Conservation (phyloP, 495 filamentous ascomycete species). For the Baudoinia panamericana region DNA sequence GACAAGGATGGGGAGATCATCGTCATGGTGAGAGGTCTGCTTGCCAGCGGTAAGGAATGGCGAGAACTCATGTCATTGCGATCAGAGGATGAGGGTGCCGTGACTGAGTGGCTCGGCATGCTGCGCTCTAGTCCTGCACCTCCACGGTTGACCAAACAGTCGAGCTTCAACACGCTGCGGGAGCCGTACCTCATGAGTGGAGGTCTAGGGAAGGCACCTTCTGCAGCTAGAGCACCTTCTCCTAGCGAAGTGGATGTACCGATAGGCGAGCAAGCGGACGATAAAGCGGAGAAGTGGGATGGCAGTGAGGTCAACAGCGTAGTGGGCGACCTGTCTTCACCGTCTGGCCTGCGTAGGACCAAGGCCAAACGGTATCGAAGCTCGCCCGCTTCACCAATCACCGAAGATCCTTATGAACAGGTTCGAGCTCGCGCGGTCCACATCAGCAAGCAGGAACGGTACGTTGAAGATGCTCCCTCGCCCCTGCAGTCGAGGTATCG, state of each 20-base stretch:
- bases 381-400: constrained; percentile 6
- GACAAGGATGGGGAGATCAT: constrained; percentile 58
- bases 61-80: constrained; percentile 64
- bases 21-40: constrained; percentile 64
- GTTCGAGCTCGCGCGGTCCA: constrained; percentile 2
- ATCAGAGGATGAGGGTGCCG: constrained; percentile 58
- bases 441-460: constrained; percentile 3
- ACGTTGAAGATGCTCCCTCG: not conserved
- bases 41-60: constrained; percentile 49
- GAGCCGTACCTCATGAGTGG: constrained; percentile 7
- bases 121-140: constrained; percentile 65
- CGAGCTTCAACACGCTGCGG: constrained; percentile 24
- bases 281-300: constrained; percentile 27
- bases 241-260: constrained; percentile 52
- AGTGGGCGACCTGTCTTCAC: constrained; percentile 3
- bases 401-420: constrained; percentile 13
- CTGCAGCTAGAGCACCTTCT: constrained; percentile 36
- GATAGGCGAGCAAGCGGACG: constrained; percentile 52
- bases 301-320: constrained; percentile 16
- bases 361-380: constrained; percentile 13
- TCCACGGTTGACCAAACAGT: constrained; percentile 34
- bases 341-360: constrained; percentile 1
- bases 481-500: not conserved
- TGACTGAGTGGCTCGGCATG: constrained; percentile 79
- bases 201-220: not conserved